A percentile compares a stretch with the other conserved stretches of the same genome.
phyloP scores from a whole-genome alignment of 129 eudicot species.

The Artemisia argyi region DNA sequence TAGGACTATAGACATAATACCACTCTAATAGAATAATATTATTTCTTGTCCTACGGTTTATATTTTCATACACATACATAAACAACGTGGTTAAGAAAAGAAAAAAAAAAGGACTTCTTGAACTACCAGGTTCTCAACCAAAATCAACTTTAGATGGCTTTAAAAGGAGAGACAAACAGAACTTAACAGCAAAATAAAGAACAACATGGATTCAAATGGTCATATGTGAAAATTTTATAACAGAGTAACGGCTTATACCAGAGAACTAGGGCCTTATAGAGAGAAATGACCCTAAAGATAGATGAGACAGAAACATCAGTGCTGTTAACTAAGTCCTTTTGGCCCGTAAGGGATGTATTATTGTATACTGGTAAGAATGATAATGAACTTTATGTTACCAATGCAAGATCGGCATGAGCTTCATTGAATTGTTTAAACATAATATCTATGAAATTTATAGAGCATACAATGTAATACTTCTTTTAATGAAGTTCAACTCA shows the following conservation, averaged over 20 bases:
- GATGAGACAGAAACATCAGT: not conserved
- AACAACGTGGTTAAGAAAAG: not conserved
- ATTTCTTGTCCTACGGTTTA: not conserved
- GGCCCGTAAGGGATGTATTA: not conserved
- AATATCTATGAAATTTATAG: not conserved
- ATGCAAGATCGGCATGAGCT: not conserved
- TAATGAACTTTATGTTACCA: not conserved
- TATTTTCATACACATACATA: not conserved
- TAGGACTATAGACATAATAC: not conserved
- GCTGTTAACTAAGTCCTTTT: not conserved
- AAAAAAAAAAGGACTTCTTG: conserved; percentile 6
- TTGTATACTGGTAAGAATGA: not conserved
- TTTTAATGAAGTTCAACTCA: not conserved
- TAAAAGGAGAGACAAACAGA: conserved; percentile 6
- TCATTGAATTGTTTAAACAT: not conserved
- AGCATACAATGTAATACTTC: not conserved
- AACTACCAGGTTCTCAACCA: not conserved
- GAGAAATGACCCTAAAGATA: not conserved
- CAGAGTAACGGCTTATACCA: not conserved
- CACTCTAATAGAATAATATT: not conserved
- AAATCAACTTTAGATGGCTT: conserved; percentile 7
- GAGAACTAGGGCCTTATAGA: not conserved
- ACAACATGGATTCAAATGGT: conserved; percentile 4
- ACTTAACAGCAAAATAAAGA: conserved; percentile 15
- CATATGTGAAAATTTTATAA: not conserved